Evolutionary conservation across 2,329 filamentous ascomycete genomes (phyloP).

Genomic region (Arthroderma uncinatum): DNA sequence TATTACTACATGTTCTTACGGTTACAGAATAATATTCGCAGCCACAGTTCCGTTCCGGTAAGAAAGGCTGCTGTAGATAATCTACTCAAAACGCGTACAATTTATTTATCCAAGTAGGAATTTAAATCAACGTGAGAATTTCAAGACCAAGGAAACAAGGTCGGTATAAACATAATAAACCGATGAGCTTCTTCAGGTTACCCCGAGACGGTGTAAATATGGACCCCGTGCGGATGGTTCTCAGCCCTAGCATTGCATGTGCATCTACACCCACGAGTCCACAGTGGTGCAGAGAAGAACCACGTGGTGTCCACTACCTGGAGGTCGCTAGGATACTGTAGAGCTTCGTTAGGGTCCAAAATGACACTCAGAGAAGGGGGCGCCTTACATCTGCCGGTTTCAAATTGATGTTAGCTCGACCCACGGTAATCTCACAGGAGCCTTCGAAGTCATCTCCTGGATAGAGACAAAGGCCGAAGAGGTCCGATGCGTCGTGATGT

Average conservation of each 20-base stretch:
- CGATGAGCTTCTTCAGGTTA: too few species aligned
- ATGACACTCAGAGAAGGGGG: too few species aligned
- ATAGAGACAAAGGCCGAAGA: conserved; percentile 9
- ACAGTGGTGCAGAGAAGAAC: conserved; percentile 4
- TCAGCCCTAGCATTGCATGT: conserved; percentile 1
- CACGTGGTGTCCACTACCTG: conserved; percentile 5
- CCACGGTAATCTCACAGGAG: conserved; percentile 5
- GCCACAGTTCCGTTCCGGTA: too few species aligned
- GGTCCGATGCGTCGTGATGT: not conserved
- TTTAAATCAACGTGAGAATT: too few species aligned
- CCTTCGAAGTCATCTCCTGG: conserved; percentile 9
- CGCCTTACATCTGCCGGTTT: conserved; percentile 4
- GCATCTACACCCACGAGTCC: conserved; percentile 6
- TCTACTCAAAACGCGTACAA: too few species aligned
- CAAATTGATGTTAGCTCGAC: conserved; percentile 9
- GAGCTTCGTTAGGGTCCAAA: not conserved
- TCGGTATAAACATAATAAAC: too few species aligned
- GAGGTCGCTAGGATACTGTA: conserved; percentile 3
- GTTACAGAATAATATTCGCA: too few species aligned
- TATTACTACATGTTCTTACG: too few species aligned
- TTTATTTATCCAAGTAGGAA: too few species aligned
- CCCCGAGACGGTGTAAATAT: conserved; percentile 6
- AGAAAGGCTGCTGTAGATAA: too few species aligned
- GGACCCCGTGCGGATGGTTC: too few species aligned
- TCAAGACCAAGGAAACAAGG: too few species aligned